Evolutionary conservation across 345 rosid species (phyloP).

Genomic region (Gossypium stocksii): DNA sequence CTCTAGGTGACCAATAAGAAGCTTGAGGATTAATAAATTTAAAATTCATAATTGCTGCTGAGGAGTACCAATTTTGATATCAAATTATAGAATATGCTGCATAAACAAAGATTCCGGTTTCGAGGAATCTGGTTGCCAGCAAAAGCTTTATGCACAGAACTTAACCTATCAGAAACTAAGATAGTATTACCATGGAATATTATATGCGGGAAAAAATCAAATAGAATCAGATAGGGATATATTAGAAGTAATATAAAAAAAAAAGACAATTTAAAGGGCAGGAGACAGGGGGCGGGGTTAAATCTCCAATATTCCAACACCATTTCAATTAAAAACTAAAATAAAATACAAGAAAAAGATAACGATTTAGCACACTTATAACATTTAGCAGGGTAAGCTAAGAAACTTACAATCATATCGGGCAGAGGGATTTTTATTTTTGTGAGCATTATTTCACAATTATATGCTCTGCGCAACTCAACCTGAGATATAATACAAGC

Average conservation of each 20-base stretch:
- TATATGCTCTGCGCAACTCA: conserved; percentile 94
- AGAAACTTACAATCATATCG: conserved; percentile 82
- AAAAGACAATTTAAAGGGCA: not conserved
- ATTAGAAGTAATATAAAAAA: not conserved
- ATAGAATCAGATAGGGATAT: not conserved
- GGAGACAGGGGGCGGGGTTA: not conserved
- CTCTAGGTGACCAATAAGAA: not conserved
- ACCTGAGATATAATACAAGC: conserved; percentile 47
- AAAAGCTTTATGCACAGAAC: conserved; percentile 16
- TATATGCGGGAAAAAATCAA: not conserved
- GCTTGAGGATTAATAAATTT: not conserved
- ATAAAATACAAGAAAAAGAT: not conserved
- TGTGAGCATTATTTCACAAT: conserved; percentile 98
- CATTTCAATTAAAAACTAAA: conserved; percentile 8
- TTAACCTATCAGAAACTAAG: conserved; percentile 26
- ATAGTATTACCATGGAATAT: not conserved
- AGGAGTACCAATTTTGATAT: conserved; percentile 1
- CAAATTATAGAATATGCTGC: not conserved
- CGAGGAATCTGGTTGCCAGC: not conserved
- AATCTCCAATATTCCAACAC: not conserved
- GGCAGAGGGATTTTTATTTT: conserved; percentile 91
- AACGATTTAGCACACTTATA: not conserved
- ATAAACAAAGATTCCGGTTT: not conserved
- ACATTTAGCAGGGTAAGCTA: conserved; percentile 14
- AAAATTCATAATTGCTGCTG: not conserved